Evolutionary conservation across 805 yeast genomes (phyloP), one percentile per base, ranked within the genome.

Genomic region (Starmerella apis): DNA sequence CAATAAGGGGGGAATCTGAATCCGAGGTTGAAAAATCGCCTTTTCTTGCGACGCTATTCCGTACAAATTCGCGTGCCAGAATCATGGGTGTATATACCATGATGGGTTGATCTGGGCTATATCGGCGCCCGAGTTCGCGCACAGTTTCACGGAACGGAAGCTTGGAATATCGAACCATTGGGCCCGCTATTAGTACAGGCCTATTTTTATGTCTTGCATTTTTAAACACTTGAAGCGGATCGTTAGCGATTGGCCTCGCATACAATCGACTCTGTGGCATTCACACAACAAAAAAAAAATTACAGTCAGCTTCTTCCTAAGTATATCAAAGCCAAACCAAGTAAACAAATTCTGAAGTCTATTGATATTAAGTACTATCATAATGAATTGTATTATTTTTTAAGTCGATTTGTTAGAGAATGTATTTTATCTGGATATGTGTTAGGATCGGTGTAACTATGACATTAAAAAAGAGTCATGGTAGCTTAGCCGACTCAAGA

Each of bases 81-180:
- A 92, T 88, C 98, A 92, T 92, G 9, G 98, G 98, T 0, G 95
- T 78, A 62, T 92, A 88, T 3, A 86, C 94, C 8, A 90, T 80
- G 10, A 56, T 53, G 63, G 35, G 41, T 45, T 56, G 56, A 2
- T 87, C 95, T 41, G 81, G 78, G 48, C 76, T 71, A 63, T 80
- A 54, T 16, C 35, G 16, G 3, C 4, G 25, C 11, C 24, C 36
- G 7, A 54, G 85, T 33, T 80, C 79, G 28, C 96, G 67, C 14
- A 83, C 80, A 6, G 85, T 69, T 52, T 85, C 84, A 47, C 98
- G 73, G 62, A 92, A 90, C 2, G 97, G 96, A 38, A 92, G 73
- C 65, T 92, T 90, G 1, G 95, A 86, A 70, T 92, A 92, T 46
- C 98, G 71, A 0, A 92, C 98, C 98, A 92, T 92, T 4, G 98